Evolutionary conservation across 768 basidiomycete species (phyloP), one percentile per base, ranked within the genome.

Genomic region (Cystobasidium tubakii): DNA sequence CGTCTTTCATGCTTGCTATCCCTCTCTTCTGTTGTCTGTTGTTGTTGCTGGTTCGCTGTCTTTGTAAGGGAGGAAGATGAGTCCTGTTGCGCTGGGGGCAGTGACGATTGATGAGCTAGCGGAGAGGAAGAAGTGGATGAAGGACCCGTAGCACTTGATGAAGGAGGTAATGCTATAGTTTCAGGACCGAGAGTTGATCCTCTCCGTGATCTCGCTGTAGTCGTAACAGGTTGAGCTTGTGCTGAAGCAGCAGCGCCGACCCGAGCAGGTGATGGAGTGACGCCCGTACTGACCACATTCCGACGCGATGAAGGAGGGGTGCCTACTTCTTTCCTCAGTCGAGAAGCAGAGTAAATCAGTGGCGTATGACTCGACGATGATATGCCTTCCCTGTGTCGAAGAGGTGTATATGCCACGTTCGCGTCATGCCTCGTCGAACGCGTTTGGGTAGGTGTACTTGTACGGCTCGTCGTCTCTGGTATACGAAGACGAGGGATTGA

Each of bases 91-190:
- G 33, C 62, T 23, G 21, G 33, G 19, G 43, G 33, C 12, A 23
- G n/a, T 9, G 62, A 9, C 31, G 29, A 43, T 46, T 43, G 39
- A 44, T 43, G 64, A 15, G 64, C 46, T 43, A 39, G 1, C 34
- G 64, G 46, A 31, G 27, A 29, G 10, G 25, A 66, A 29, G 7
- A 6, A 27, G 34, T 15, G 33, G 27, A 29, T 23, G 66, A 69
- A 27, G 29, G 25, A 12, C 34, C 29, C 1, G 63, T 36, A 34
- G 63, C 63, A 13, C 33, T 36, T 29, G 50, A 67, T 13, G 66
- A 67, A 25, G 66, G 66, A 53, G 66, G 66, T 44, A 67, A 39
- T 31, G 42, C 66, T 23, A 67, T 39, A 25, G 12, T 65, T 44
- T 65, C 63, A 65, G 66, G 66, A 67, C 13, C 10, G 3, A 43